Evolutionary conservation across 106 monocot genomes (phyloP).

Genomic region (Xerophyta viscosa): DNA sequence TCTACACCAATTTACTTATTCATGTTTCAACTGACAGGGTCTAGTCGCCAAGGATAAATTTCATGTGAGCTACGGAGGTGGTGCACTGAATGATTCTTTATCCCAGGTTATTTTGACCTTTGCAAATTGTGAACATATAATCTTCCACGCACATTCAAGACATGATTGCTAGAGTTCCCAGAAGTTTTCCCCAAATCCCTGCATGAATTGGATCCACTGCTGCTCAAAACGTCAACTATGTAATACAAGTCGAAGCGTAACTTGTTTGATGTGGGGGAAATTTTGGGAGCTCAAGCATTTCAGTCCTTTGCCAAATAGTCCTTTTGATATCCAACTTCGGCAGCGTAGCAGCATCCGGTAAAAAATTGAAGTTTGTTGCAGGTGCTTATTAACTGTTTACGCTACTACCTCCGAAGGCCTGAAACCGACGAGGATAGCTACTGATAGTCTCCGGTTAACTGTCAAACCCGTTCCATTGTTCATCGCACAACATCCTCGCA

Average conservation of each 20-base stretch:
- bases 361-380: constrained; percentile 8
- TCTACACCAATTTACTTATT: neutral
- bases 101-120: constrained; percentile 47
- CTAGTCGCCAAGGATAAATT: constrained; percentile 90
- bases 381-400: constrained; percentile 51
- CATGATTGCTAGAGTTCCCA: neutral
- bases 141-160: neutral
- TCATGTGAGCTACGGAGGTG: constrained; percentile 92
- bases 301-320: neutral
- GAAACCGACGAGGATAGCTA: constrained; percentile 74
- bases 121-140: neutral
- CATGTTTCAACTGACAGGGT: constrained; percentile 42
- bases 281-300: neutral
- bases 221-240: neutral
- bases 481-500: neutral
- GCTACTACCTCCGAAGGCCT: constrained; percentile 61
- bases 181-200: too few species aligned
- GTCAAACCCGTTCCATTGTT: neutral
- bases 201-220: too few species aligned
- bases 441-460: constrained; percentile 8
- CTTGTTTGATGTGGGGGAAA: too few species aligned
- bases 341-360: neutral
- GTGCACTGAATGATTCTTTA: constrained; percentile 55
- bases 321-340: neutral
- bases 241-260: neutral